phyloP scores from a whole-genome alignment of 805 yeast species.

The Teunomyces cretensis region DNA sequence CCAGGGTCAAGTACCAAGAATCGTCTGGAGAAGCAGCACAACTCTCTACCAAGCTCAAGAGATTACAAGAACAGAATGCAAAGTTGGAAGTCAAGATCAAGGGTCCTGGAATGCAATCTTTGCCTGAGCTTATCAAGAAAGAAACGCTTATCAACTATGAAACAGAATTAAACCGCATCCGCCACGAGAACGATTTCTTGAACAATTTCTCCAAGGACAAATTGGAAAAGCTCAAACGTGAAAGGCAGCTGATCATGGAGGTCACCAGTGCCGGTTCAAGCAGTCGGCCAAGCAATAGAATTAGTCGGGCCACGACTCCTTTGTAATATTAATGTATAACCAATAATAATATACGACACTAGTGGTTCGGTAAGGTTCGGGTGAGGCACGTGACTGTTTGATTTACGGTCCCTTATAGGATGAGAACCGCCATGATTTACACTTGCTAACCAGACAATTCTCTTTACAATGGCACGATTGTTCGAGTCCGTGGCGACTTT shows the following conservation, averaged over 20 bases:
- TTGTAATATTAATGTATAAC: conserved; percentile 8
- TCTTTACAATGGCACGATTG: background rate
- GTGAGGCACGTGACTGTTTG: background rate
- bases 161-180: conserved; percentile 21
- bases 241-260: conserved; percentile 32
- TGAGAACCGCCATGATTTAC: background rate
- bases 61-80: conserved; percentile 17
- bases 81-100: conserved; percentile 21
- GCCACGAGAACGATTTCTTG: conserved; percentile 30
- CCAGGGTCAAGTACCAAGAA: conserved; percentile 32
- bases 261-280: conserved; percentile 25
- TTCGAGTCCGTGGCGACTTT: background rate
- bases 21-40: conserved; percentile 35
- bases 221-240: conserved; percentile 34
- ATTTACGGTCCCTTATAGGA: too few relatives aligned
- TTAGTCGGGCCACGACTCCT: conserved; percentile 43
- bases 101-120: conserved; percentile 35
- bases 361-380: too few relatives aligned
- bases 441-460: background rate
- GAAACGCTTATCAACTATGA: conserved; percentile 34
- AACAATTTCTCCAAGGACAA: conserved; percentile 26
- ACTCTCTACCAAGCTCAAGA: conserved; percentile 20
- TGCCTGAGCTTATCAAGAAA: conserved; percentile 34
- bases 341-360: background rate
- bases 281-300: conserved; percentile 33